Evolutionary conservation across 2,329 filamentous ascomycete species (phyloP).

Genomic region (Elsinoe arachidis): DNA sequence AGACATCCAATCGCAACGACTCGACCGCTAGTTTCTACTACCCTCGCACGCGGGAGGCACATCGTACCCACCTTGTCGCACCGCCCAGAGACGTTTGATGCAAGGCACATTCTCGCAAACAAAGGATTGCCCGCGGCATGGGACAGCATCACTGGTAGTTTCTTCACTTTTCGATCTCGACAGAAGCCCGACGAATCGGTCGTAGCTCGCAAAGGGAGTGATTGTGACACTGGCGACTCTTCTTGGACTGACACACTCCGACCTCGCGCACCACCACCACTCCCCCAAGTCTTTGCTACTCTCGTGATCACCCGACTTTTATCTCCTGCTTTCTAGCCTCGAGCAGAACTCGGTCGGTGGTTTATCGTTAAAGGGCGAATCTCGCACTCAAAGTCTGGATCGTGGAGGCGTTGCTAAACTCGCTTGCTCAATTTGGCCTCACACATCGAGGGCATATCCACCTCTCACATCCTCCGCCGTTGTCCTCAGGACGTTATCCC

Average conservation of each 20-base stretch:
- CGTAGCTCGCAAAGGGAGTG: background rate
- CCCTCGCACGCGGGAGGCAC: slow-evolving; percentile 3
- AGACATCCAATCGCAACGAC: slow-evolving; percentile 3
- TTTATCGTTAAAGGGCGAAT: background rate
- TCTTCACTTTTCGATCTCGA: slow-evolving; percentile 13
- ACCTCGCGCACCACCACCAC: slow-evolving; percentile 8
- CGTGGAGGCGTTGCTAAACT: background rate
- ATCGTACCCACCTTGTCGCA: background rate
- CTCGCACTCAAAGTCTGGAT: background rate
- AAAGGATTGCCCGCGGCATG: slow-evolving; percentile 15
- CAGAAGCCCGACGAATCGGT: slow-evolving; percentile 11
- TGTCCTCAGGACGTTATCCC: background rate
- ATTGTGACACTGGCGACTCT: background rate
- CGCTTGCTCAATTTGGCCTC: slow-evolving; percentile 3
- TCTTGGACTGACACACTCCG: slow-evolving; percentile 8
- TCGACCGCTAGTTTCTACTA: slow-evolving; percentile 10
- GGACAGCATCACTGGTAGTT: slow-evolving; percentile 15
- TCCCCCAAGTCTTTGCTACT: background rate
- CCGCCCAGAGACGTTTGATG: slow-evolving; percentile 14
- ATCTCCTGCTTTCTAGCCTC: background rate
- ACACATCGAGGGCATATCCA: background rate
- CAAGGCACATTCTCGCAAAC: slow-evolving; percentile 17
- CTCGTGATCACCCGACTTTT: slow-evolving; percentile 3
- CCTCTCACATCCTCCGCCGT: background rate
- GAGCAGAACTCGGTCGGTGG: background rate